Evolutionary conservation across 2,329 filamentous ascomycete genomes (phyloP).

Genomic region (Sphaceloma murrayae): DNA sequence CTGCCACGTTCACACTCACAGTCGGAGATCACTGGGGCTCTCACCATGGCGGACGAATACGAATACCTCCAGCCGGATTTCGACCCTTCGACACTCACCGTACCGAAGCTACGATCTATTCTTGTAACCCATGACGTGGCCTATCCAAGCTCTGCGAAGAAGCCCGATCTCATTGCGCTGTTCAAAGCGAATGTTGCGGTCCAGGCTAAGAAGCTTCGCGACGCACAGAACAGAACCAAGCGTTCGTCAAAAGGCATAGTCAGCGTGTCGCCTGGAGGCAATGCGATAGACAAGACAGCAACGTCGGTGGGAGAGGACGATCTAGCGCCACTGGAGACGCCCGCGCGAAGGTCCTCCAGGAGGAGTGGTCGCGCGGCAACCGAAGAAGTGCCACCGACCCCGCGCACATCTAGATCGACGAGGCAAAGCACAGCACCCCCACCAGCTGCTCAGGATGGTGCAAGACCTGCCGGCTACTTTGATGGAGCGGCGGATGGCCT

Average conservation of each 20-base stretch:
- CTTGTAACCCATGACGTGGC: slow-evolving; percentile 78
- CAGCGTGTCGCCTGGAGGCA: slow-evolving; percentile 54
- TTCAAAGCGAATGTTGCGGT: slow-evolving; percentile 72
- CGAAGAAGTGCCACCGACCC: slow-evolving; percentile 38
- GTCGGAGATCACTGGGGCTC: no score
- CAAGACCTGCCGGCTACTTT: not conserved
- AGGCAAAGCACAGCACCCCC: slow-evolving; percentile 29
- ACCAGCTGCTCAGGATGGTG: slow-evolving; percentile 22
- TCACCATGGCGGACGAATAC: slow-evolving; percentile 40
- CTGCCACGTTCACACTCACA: no score
- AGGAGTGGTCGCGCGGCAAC: slow-evolving; percentile 29
- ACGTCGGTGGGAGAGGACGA: slow-evolving; percentile 46
- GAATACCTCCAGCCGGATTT: slow-evolving; percentile 84
- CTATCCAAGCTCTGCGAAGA: slow-evolving; percentile 86
- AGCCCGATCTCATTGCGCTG: slow-evolving; percentile 73
- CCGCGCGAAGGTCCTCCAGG: slow-evolving; percentile 21
- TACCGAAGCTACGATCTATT: slow-evolving; percentile 82
- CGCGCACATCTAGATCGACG: slow-evolving; percentile 23
- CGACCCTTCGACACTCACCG: slow-evolving; percentile 71
- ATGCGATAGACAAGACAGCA: slow-evolving; percentile 47
- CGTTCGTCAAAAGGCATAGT: slow-evolving; percentile 80
- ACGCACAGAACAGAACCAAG: slow-evolving; percentile 66
- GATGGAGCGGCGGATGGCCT: slow-evolving; percentile 13
- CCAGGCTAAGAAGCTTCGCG: slow-evolving; percentile 66
- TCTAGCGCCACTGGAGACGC: slow-evolving; percentile 36